These are phyloP conservation scores for Heliophila coronopifolia DNA, from an alignment of 441 rosid genomes.

Conservation along the genomic window DNA sequence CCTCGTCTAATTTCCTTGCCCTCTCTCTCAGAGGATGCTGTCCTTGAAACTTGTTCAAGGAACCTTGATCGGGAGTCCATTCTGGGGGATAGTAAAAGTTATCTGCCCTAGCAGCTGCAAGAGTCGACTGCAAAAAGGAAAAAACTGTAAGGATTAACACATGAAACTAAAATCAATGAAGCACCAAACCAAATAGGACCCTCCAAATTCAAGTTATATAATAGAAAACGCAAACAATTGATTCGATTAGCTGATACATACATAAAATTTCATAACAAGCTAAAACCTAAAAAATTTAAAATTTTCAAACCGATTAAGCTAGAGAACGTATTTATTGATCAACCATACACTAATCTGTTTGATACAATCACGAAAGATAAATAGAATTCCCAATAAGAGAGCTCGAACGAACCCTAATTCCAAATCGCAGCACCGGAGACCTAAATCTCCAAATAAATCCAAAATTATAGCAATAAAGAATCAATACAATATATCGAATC, in stretches of 20 bases:
- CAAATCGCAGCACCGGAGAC: too few species aligned
- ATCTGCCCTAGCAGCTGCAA: conserved; percentile 95
- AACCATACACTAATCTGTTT: not conserved
- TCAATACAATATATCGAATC: too few species aligned
- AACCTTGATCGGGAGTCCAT: conserved; percentile 90
- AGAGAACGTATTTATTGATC: too few species aligned
- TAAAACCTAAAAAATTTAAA: too few species aligned
- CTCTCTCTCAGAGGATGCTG: conserved; percentile 91
- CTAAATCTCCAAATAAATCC: too few species aligned
- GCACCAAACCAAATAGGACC: not conserved
- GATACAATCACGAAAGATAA: too few species aligned
- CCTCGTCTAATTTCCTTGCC: conserved; percentile 82
- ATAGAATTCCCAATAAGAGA: too few species aligned
- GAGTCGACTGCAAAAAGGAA: conserved; percentile 58
- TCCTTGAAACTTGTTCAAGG: conserved; percentile 93
- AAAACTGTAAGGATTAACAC: not conserved
- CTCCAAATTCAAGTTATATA: not conserved
- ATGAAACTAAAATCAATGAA: not conserved
- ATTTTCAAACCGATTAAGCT: too few species aligned
- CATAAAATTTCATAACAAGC: not conserved
- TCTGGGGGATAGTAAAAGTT: conserved; percentile 93
- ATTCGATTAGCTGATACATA: not conserved
- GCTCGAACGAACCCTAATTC: too few species aligned
- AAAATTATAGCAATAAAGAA: too few species aligned
- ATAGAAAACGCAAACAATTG: not conserved